phyloP scores from a whole-genome alignment of 129 eudicot species.

The Heracleum sosnowskyi region DNA sequence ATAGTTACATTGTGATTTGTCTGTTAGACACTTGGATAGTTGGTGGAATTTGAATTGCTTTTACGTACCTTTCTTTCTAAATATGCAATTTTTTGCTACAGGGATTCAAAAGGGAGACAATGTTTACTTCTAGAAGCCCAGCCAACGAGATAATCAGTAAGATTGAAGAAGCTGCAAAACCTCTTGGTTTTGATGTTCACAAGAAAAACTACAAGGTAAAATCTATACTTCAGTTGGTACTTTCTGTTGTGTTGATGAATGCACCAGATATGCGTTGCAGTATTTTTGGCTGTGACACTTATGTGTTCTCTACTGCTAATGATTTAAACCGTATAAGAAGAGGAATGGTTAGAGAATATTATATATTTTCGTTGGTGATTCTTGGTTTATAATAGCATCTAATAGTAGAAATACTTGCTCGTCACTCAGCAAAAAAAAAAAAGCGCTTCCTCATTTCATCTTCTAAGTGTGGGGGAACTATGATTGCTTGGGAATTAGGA shows the following conservation, averaged over 20 bases:
- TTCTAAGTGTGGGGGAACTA: neutral
- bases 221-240: neutral
- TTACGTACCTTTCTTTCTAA: neutral
- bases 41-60: neutral
- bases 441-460: neutral
- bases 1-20: neutral
- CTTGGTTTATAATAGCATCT: neutral
- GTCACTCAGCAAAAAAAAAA: too few relatives aligned
- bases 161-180: conserved; percentile 83
- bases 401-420: neutral
- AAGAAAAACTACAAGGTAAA: conserved; percentile 90
- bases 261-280: neutral
- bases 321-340: neutral
- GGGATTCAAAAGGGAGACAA: conserved; percentile 92
- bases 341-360: neutral
- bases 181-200: conserved; percentile 83
- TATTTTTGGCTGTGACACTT: neutral
- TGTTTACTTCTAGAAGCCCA: conserved; percentile 82
- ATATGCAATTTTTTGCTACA: conserved; percentile 19
- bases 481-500: neutral
- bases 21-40: neutral
- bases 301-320: neutral
- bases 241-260: neutral
- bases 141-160: conserved; percentile 80
- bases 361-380: neutral